These are phyloP conservation scores for Botrytis cinerea DNA, from an alignment of 2,329 filamentous ascomycete species.

Conservation along the genomic window DNA sequence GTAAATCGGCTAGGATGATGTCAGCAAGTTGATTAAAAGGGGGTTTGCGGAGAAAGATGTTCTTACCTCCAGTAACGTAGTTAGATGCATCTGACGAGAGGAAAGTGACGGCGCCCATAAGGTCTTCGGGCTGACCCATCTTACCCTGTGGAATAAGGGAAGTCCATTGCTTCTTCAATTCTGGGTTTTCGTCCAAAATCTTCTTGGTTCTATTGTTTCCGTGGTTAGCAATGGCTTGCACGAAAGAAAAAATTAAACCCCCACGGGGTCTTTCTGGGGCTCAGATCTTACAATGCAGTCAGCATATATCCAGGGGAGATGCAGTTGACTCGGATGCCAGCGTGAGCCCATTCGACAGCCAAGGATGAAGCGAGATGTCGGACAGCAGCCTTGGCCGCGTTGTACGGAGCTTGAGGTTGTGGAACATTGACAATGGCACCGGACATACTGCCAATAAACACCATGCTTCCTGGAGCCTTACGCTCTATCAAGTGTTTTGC, in stretches of 20 bases:
- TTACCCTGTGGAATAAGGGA: slow-evolving; percentile 89
- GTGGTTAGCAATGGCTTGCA: slow-evolving; percentile 19
- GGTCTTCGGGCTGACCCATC: slow-evolving; percentile 88
- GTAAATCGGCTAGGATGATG: slow-evolving; percentile 23
- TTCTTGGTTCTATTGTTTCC: slow-evolving; percentile 70
- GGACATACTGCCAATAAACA: slow-evolving; percentile 95
- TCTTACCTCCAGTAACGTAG: slow-evolving; percentile 56
- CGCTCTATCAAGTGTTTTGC: slow-evolving; percentile 87
- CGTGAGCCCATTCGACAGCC: slow-evolving; percentile 90
- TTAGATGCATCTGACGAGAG: slow-evolving; percentile 58
- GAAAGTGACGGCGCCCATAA: slow-evolving; percentile 87
- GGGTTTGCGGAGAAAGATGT: slow-evolving; percentile 10
- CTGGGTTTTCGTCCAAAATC: slow-evolving; percentile 90
- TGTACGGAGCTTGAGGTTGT: slow-evolving; percentile 91
- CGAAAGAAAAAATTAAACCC: slow-evolving; percentile 7
- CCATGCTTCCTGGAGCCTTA: slow-evolving; percentile 78
- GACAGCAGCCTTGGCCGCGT: slow-evolving; percentile 89
- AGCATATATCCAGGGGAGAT: slow-evolving; percentile 97
- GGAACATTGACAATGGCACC: slow-evolving; percentile 93
- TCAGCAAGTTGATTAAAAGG: slow-evolving; percentile 10
- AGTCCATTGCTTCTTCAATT: slow-evolving; percentile 87
- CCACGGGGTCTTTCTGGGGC: slow-evolving; percentile 13
- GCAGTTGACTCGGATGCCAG: slow-evolving; percentile 89
- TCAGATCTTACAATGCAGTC: slow-evolving; percentile 73
- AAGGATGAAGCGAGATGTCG: slow-evolving; percentile 84